Evolutionary conservation across 2,329 filamentous ascomycete genomes (phyloP), one percentile per base, ranked within the genome.

Genomic region (Calonectria pseudoreteaudii): DNA sequence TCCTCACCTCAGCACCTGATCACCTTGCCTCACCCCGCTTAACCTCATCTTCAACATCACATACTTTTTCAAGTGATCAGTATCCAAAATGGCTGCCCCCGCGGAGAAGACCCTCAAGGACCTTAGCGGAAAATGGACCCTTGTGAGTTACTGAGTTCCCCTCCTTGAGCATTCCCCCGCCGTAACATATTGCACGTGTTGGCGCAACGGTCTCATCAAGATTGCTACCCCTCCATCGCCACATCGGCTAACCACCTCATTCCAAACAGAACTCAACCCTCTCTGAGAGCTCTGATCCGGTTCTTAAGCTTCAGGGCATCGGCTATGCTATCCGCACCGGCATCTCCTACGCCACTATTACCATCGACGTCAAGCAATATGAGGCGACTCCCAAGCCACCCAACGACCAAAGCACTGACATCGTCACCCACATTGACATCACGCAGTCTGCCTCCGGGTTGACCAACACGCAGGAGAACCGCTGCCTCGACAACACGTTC

Each of bases 381-480:
- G 78, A 81, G 38, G 89, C 82, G 11, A 80, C 86, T 16, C 86
- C 87, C 47, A 85, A 83, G 68, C 80, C 85, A 13, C 87, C 87
- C 62, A 80, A 81, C 78, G 81, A 82, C 2, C 2, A 23, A 49
- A 79, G 81, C 72, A 80, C 86, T 71, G 85, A 88, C 41, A 75
- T 79, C 58, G 81, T 90, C 72, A 86, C 88, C 72, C 91, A 93
- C 86, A 90, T 97, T 84, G 90, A 94, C 84, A 92, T 95, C 81
- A 90, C 91, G 72, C 95, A 97, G 86, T 87, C 90, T 60, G 94
- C 93, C 11, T 94, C 92, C 73, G 93, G 92, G 70, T 87, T 97
- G 76, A 91, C 90, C 81, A 92, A 91, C 79, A 95, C 87, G 65
- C 81, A 86, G 52, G 90, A 92, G 87, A 83, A 84, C 76, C 90